Base-by-base conservation (phyloP, 371 early-diverging fungal genomes). In the Lichtheimia ornata region DNA sequence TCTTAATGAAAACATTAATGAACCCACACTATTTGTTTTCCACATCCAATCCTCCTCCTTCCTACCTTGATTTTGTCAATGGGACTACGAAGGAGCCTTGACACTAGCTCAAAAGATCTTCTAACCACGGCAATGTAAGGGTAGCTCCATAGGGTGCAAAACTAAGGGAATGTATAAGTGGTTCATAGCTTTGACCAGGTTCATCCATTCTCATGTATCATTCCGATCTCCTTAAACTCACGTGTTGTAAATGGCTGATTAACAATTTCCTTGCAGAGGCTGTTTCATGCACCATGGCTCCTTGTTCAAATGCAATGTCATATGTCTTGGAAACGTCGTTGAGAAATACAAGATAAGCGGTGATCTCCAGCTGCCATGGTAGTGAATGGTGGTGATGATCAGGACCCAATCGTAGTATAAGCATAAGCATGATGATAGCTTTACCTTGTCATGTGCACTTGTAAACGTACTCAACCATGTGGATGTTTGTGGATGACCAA, bases 71-170 rank as follows among this genome's bases (percentile, higher is more conserved):
- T 20, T 9, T 24, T 12, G n/a, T 28, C 2, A 14, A 13, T 50
- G 14, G 20, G 42, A 47, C 24, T 47, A 17, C 24, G 40, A n/a
- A 59, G 17, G 17, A 53, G n/a, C n/a, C 44, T 24, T 40, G 30
- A 52, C 12, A 42, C 45, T 42, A 68, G 50, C 25, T 64, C 69
- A 15, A 64, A 44, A 4, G 69, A 63, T 58, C 62, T 59, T 15
- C 69, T 60, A 4, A 64, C 69, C 15, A 64, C 61, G 3, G 64
- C 50, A 30, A 68, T 64, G 53, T 63, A 59, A 28, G 59, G 14
- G 25, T 49, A 22, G 27, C 15, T n/a, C 62, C 62, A 66, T 3
- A 50, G 47, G 1, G 13, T 17, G 35, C 64, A 57, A 22, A 63
- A 53, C 58, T 57, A 47, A 35, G 35, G 35, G 35, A 35, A 35